Evolutionary conservation across 2,329 filamentous ascomycete genomes (phyloP), one percentile per base, ranked within the genome.

Genomic region (Colletotrichum simmondsii): DNA sequence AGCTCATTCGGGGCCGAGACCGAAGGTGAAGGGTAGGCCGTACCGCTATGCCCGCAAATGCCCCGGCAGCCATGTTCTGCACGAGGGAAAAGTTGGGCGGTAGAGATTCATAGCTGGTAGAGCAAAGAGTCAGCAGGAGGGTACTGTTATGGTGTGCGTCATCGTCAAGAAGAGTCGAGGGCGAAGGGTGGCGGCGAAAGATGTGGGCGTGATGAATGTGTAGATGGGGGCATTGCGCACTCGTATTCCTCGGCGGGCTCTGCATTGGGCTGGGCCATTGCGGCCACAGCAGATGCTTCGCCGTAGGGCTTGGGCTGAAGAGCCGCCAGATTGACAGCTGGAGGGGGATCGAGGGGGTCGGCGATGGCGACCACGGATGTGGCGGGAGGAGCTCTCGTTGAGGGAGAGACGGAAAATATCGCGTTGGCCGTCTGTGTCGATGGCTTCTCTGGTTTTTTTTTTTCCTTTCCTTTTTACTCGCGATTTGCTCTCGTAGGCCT

Each of bases 21-120:
- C 42, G 52, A 77, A 59, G 37, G 22, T 8, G 16, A 46, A 65
- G 14, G 22, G 30, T 19, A 42, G 37, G 2, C 81, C 92, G 78
- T 92, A 97, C 95, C 79, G 95, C 95, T 85, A 98, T 97, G 78
- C 97, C 97, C 72, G 97, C 97, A 85, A 98, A 98, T 77, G 97
- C 97, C 82, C 97, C 97, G 68, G 97, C 97, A 75, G 92, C 87
- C 95, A 98, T 98, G 85, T 98, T 99, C 82, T 97, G 95, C 76
- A 93, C 86, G 80, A 98, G 89, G 78, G 95, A 97, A 87, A 98
- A 98, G 85, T 98, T 97, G 76, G 95, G 94, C 75, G 96, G 95
- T 71, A 99, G 91, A 76, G 93, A 92, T 89, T 98, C 96, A 90
- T 98, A 98, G 85, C 90, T 92, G 65, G 74, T 37, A 61, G 54